Evolutionary conservation across 495 filamentous ascomycete genomes (phyloP), one percentile per base, ranked within the genome.

Genomic region (Cairneyella variabilis): DNA sequence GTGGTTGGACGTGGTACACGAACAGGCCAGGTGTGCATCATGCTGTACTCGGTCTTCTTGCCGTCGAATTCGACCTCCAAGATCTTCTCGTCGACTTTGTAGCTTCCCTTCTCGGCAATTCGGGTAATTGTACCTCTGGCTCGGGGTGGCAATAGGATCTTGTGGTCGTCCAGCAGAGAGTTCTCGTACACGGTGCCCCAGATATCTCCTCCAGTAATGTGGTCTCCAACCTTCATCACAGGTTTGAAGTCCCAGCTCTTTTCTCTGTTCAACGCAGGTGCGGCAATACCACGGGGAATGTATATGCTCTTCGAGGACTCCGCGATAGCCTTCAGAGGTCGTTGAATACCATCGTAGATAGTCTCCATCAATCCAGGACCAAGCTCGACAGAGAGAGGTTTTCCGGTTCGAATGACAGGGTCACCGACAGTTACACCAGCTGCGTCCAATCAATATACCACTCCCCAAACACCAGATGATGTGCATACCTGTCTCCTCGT

Each of bases 1-100:
- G 83, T 88, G 17, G 84, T 82, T 14, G 93, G 93, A 58, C 93
- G 84, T 39, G 95, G 90, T 30, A 93, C 93, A 76, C 93, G 92
- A 51, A 97, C 93, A n/a, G 93, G 93, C 93, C 93, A 99, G 53
- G 85, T 85, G 69, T 99, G 93, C 92, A 97, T 96, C 93, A 99
- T 97, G 63, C 79, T 80, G 61, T 85, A 89, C 67, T 91, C 88
- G 49, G 85, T 82, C 80, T 91, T 96, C 73, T 90, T 89, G 57
- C 95, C 93, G 60, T 99, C 86, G 63, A 97, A 99, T 67, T 99
- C 93, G 43, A 97, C 76, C 72, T 97, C 95, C 62, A 99, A 74
- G 56, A 99, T 84, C 73, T 95, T 92, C 70, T 96, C 88, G 18
- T 89, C 88, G 17, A 99, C 88, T 1, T 90, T 97, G 69, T 97